These are phyloP conservation scores for Bonia amplexicaulis DNA, from an alignment of 176 grass and related monocot species.

Conservation along the genomic window DNA sequence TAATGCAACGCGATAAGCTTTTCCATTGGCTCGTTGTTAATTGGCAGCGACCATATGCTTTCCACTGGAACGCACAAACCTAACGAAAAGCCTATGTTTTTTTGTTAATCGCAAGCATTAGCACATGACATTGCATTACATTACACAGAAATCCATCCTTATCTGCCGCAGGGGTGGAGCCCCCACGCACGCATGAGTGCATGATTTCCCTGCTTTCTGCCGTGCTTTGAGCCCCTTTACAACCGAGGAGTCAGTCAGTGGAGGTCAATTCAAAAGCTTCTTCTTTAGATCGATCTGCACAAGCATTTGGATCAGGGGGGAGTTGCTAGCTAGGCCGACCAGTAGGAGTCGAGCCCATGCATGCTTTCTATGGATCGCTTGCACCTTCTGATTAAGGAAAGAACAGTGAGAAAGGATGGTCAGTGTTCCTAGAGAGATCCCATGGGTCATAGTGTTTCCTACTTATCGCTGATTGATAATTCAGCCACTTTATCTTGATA, in stretches of 20 bases:
- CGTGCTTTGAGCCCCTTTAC: constrained; percentile 23
- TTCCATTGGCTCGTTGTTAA: background rate
- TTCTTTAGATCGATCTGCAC: constrained; percentile 13
- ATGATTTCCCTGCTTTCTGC: constrained; percentile 12
- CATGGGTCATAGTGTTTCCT: constrained; percentile 13
- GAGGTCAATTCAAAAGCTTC: constrained; percentile 32
- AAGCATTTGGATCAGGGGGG: constrained; percentile 4
- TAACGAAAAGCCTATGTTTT: background rate
- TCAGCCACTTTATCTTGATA: background rate
- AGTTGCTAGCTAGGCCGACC: background rate
- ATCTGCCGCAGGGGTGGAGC: constrained; percentile 22
- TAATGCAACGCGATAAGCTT: background rate
- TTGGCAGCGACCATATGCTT: background rate
- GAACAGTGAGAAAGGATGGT: constrained; percentile 19
- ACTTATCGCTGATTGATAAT: constrained; percentile 21
- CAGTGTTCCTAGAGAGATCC: constrained; percentile 12
- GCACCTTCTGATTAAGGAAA: constrained; percentile 57
- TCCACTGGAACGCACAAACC: constrained; percentile 43
- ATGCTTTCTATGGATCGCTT: background rate
- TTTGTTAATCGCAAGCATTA: constrained; percentile 5
- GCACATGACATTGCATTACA: background rate
- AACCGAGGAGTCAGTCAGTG: constrained; percentile 27
- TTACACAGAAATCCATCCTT: constrained; percentile 7
- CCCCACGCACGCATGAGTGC: constrained; percentile 4
- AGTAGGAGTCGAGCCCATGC: background rate